Evolutionary conservation across 225 moss, liverwort and hornwort species (phyloP).

Genomic region (Marchantia paleacea): DNA sequence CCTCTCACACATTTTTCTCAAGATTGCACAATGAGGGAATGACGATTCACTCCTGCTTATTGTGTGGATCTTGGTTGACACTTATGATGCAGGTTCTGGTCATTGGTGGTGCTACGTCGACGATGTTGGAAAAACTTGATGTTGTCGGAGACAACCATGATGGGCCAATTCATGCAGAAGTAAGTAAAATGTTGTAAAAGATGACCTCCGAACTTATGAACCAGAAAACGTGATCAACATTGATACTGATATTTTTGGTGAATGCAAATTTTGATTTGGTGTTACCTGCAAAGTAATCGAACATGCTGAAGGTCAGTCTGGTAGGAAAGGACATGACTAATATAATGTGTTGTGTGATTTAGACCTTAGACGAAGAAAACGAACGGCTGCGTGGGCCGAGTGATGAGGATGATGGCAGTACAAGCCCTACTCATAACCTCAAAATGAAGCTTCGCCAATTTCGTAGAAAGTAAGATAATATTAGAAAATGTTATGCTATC

Average conservation of each 20-base stretch:
- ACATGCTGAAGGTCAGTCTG: background rate
- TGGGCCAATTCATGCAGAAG: slow-evolving; percentile 13
- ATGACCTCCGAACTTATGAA: background rate
- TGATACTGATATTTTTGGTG: background rate
- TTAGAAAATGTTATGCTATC: too few relatives aligned
- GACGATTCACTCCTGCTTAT: background rate
- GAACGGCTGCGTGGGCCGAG: slow-evolving; percentile 47
- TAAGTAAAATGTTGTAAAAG: background rate
- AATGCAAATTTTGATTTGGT: background rate
- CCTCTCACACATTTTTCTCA: too few relatives aligned
- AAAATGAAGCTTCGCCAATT: slow-evolving; percentile 83
- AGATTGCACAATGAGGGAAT: too few relatives aligned
- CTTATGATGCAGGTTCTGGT: slow-evolving; percentile 61
- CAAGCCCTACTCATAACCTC: slow-evolving; percentile 61
- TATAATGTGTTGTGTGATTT: background rate
- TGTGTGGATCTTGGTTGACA: background rate
- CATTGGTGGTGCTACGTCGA: slow-evolving; percentile 89
- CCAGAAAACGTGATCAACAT: background rate
- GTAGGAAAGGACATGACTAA: too few relatives aligned
- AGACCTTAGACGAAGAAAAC: slow-evolving; percentile 74
- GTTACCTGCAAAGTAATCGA: background rate
- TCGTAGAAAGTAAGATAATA: slow-evolving; percentile 59
- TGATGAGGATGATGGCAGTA: slow-evolving; percentile 47
- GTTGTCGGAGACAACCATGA: slow-evolving; percentile 69
- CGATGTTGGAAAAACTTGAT: slow-evolving; percentile 87